Base-by-base conservation (phyloP, 306 rosid genomes). In the Lathyrus tuberosus region DNA sequence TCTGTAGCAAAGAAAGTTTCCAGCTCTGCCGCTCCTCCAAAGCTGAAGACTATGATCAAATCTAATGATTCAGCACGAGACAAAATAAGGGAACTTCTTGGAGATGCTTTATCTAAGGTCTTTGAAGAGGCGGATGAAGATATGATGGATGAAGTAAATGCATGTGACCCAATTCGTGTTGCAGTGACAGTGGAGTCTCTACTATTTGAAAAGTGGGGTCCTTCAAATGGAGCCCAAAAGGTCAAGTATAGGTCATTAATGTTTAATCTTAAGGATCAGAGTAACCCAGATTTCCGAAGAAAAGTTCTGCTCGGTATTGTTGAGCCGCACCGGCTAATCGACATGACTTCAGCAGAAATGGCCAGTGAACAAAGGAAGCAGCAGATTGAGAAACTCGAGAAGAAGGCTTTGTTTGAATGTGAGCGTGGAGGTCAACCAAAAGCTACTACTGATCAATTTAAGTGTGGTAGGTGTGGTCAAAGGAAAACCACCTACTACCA, bases 221-320 rank as follows among this genome's bases (percentile, higher is more conserved):
- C 92, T 78, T 85, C 97, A n/a, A 87, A 80, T 14, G 97, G 95
- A 5, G 80, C 92, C 4, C 97, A 91, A 42, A 95, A 95, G 85
- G 89, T 82, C 2, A 95, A 91, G 84, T 95, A 91, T 33, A 86
- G 99, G 76, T 91, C 99, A 53, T 67, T 95, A 61, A 86, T 91
- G 69, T 91, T 95, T 65, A 95, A 95, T 75, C 96, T 95, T 22
- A 95, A 89, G 91, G 99, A 95, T 67, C 74, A 66, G 6, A 95
- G 91, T 16, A 95, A 95, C 81, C 97, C 97, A 35, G 99, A 95
- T 80, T 95, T 95, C 67, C 87, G 99, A 43, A 80, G 99, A 84
- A 95, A 79, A 75, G 97, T 95, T 74, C 82, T 95, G 62, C 86
- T 95, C 3, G 99, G 99, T 74, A 67, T 76, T n/a, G 37, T 89